Conservation (phyloP, 2,329 filamentous ascomycete species). For the Endocalyx cinctus region DNA sequence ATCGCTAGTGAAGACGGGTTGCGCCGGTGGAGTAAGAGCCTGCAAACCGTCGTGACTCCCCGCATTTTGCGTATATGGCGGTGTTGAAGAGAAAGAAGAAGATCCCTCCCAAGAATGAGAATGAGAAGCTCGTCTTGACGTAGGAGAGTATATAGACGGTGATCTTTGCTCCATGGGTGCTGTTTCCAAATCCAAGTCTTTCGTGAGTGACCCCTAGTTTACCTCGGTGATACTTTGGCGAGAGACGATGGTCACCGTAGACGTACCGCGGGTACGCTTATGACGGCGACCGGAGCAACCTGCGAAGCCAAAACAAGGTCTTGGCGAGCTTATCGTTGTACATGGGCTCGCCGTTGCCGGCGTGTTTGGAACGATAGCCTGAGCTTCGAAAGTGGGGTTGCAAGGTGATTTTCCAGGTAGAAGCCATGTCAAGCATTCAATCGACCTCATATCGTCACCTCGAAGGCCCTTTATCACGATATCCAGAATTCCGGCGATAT, state of each 20-base stretch:
- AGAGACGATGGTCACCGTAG: constrained; percentile 23
- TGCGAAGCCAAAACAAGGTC: constrained; percentile 19
- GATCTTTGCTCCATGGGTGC: too few species aligned
- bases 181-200: too few species aligned
- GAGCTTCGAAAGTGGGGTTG: constrained; percentile 14
- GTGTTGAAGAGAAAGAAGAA: too few species aligned
- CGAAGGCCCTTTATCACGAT: constrained; percentile 24
- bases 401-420: constrained; percentile 11
- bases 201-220: constrained; percentile 19
- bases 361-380: constrained; percentile 17
- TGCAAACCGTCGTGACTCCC: too few species aligned
- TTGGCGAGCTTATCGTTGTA: constrained; percentile 24
- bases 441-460: constrained; percentile 6
- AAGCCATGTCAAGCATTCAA: constrained; percentile 16
- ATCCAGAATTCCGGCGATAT: constrained; percentile 26
- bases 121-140: too few species aligned
- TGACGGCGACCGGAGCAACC: constrained; percentile 3
- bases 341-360: constrained; percentile 22
- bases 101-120: too few species aligned
- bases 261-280: background rate
- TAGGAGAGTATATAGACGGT: too few species aligned
- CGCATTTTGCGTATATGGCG: too few species aligned
- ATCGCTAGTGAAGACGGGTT: too few species aligned
- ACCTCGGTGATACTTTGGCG: constrained; percentile 29
- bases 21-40: too few species aligned